Evolutionary conservation across 2,329 filamentous ascomycete species (phyloP), one percentile per base, ranked within the genome.

Genomic region (Acephala macrosclerotiorum): DNA sequence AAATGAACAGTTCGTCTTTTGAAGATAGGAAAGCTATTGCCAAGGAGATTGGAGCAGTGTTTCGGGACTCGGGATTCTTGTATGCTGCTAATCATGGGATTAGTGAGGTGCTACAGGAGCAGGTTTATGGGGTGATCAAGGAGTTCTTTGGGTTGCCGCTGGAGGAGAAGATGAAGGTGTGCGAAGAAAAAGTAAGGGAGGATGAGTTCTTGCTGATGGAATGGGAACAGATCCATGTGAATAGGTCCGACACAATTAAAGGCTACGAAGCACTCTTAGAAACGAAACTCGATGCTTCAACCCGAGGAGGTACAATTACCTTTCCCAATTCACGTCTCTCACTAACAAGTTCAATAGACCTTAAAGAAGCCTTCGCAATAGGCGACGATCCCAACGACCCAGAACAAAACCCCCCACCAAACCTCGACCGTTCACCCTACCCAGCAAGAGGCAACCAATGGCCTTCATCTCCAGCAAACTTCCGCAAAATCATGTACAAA

Each of bases 361-460:
- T 80, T 59, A 79, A 83, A 26, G 84, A 87, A 56, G 62, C 57
- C 12, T 71, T 71, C 47, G 56, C 64, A 47, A 67, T 56, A 20
- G 67, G 65, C 36, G 65, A 71, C 16, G 70, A 71, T 70, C 77
- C 80, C 0, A 87, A 87, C 66, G 82, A 85, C 45, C 81, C 84
- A 0, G 74, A 77, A 16, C 78, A 81, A 59, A 58, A 67, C 29
- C 18, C 42, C 1, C 65, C 51, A 3, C 80, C 83, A 0, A 76
- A 78, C 1, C 74, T 75, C 9, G 74, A 81, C 56, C 67, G 80
- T 3, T 73, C 75, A 1, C 71, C 97, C 75, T 94, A 97, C 73
- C 93, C 94, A 0, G 94, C 94, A 71, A 97, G 97, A 79, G 94
- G 94, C 57, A 94, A 96, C 79, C 97, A 97, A 81, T 97, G 94